A percentile compares a stretch with the other conserved stretches of the same genome.
phyloP scores from a whole-genome alignment of 164 flowering plant genomes.

The Vitis rupestris region DNA sequence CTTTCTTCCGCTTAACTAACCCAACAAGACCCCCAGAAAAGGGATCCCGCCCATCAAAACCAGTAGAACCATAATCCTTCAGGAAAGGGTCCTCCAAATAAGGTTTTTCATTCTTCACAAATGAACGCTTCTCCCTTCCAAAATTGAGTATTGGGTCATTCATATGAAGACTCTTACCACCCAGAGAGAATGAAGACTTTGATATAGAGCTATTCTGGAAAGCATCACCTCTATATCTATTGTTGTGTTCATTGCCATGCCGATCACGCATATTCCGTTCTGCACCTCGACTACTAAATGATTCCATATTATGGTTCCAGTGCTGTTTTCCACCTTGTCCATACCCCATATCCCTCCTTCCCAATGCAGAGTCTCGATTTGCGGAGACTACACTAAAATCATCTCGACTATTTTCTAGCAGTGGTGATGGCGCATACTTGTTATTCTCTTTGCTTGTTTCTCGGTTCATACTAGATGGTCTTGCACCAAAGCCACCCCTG shows the following conservation, averaged over 20 bases:
- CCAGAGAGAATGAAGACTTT: slow-evolving; percentile 45
- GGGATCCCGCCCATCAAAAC: slow-evolving; percentile 68
- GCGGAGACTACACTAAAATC: slow-evolving; percentile 23
- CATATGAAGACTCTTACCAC: slow-evolving; percentile 40
- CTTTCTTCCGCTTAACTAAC: slow-evolving; percentile 78
- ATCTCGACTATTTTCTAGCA: slow-evolving; percentile 33
- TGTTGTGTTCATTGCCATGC: slow-evolving; percentile 38
- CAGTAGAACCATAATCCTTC: slow-evolving; percentile 44
- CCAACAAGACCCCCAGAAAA: slow-evolving; percentile 60
- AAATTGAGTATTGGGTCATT: slow-evolving; percentile 56
- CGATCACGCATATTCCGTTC: slow-evolving; percentile 41
- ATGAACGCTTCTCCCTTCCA: slow-evolving; percentile 55
- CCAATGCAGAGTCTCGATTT: slow-evolving; percentile 30
- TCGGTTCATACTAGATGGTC: slow-evolving; percentile 31
- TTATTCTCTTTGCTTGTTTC: slow-evolving; percentile 43
- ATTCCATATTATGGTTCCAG: slow-evolving; percentile 41
- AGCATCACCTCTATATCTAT: slow-evolving; percentile 39
- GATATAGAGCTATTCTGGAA: slow-evolving; percentile 38
- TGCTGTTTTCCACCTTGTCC: slow-evolving; percentile 49
- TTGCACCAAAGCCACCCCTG: slow-evolving; percentile 33
- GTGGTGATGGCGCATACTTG: slow-evolving; percentile 28
- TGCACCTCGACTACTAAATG: slow-evolving; percentile 34
- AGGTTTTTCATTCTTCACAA: slow-evolving; percentile 50
- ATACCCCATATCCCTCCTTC: slow-evolving; percentile 46
- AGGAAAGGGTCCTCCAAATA: slow-evolving; percentile 57